phyloP scores from a whole-genome alignment of 805 yeast genomes.

The Maudiozyma barnettii region DNA sequence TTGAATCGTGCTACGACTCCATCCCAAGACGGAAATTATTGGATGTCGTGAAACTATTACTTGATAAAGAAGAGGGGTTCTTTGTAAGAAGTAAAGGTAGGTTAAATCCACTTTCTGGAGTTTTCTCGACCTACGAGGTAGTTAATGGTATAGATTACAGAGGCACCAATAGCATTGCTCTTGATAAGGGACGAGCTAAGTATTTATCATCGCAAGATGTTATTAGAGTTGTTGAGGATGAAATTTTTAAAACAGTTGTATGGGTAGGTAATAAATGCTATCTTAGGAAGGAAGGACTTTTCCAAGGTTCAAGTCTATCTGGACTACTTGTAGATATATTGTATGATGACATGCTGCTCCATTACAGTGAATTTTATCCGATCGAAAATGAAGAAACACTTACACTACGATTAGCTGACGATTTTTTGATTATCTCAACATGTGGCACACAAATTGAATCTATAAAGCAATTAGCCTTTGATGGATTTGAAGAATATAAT shows the following conservation, averaged over 20 bases:
- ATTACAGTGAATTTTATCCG: conserved; percentile 21
- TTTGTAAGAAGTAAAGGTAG: conserved; percentile 22
- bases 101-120: conserved; percentile 13
- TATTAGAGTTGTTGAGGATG: conserved; percentile 37
- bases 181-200: conserved; percentile 29
- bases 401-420: conserved; percentile 70
- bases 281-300: conserved; percentile 58
- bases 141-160: conserved; percentile 15
- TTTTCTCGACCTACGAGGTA: conserved; percentile 6
- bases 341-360: conserved; percentile 50
- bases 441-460: conserved; percentile 24
- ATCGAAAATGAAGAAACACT: conserved; percentile 24
- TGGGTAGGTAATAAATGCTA: conserved; percentile 31
- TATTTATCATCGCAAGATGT: conserved; percentile 38
- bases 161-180: conserved; percentile 11
- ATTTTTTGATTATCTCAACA: conserved; percentile 62
- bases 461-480: conserved; percentile 23
- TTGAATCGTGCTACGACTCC: conserved; percentile 67
- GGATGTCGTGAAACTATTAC: conserved; percentile 21
- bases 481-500: conserved; percentile 37
- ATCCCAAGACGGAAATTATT: conserved; percentile 42
- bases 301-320: conserved; percentile 78
- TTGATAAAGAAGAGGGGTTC: conserved; percentile 16
- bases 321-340: conserved; percentile 64
- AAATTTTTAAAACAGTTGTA: conserved; percentile 43